Percentiles rank a stretch among this genome's conserved stretches.
phyloP scores from a whole-genome alignment of 2,329 filamentous ascomycete genomes.

The Shiraia bambusicola region DNA sequence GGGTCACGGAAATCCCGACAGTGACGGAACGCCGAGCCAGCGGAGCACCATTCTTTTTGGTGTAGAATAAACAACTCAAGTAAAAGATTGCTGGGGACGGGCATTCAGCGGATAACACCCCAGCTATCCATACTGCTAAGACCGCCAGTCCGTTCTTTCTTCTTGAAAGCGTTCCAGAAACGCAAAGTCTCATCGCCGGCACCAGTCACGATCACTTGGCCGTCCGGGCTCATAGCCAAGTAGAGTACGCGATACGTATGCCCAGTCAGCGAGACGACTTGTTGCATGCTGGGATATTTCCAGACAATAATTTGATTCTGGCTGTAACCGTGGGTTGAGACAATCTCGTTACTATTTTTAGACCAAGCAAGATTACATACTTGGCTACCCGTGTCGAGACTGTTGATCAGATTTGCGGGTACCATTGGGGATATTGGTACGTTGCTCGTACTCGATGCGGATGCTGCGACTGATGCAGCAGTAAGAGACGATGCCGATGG shows the following conservation, averaged over 20 bases:
- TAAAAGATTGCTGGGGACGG: not conserved
- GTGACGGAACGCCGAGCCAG: conserved; percentile 1
- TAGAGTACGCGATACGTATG: conserved; percentile 97
- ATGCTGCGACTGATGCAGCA: conserved; percentile 39
- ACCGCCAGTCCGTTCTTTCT: conserved; percentile 69
- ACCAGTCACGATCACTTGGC: conserved; percentile 89
- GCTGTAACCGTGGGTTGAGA: conserved; percentile 94
- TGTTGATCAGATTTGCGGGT: conserved; percentile 60
- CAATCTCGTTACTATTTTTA: conserved; percentile 96
- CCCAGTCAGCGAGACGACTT: conserved; percentile 90
- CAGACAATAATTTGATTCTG: conserved; percentile 99
- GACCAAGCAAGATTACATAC: conserved; percentile 99
- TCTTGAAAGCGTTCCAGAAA: conserved; percentile 96
- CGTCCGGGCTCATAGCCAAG: conserved; percentile 95
- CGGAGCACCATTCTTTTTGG: not conserved
- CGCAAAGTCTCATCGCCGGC: conserved; percentile 93
- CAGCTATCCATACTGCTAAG: conserved; percentile 66
- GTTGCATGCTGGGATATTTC: conserved; percentile 98
- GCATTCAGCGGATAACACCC: conserved; percentile 70
- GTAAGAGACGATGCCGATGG: conserved; percentile 45
- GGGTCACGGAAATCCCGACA: not conserved
- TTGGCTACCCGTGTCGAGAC: conserved; percentile 94
- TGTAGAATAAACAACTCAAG: not conserved
- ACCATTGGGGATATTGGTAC: conserved; percentile 37
- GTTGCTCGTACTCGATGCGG: conserved; percentile 34